Evolutionary conservation across 176 grass and related monocot genomes (phyloP).

Genomic region (Elymus sibiricus): DNA sequence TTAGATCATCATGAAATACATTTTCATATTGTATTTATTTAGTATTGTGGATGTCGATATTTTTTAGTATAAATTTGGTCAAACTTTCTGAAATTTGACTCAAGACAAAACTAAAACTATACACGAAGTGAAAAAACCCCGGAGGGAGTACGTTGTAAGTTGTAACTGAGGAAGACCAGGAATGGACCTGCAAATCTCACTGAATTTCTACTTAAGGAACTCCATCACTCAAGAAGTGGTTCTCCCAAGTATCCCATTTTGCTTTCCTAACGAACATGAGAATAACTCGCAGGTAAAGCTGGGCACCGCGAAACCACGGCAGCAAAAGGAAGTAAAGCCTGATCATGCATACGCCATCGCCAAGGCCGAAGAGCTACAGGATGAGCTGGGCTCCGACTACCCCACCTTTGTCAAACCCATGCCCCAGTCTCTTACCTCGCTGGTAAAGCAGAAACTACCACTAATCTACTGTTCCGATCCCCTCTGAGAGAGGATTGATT

Average conservation of each 20-base stretch:
- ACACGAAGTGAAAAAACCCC: no score
- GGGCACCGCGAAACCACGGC: background rate
- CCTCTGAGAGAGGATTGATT: background rate
- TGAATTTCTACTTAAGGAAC: background rate
- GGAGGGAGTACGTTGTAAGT: background rate
- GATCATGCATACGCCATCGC: slow-evolving; percentile 45
- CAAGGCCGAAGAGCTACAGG: slow-evolving; percentile 56
- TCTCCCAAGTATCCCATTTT: background rate
- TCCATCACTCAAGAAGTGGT: background rate
- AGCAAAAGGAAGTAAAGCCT: slow-evolving; percentile 42
- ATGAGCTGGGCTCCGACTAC: slow-evolving; percentile 36
- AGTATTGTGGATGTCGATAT: background rate
- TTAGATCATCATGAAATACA: background rate
- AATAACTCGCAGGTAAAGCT: background rate
- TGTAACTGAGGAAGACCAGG: background rate
- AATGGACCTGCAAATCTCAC: background rate
- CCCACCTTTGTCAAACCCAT: slow-evolving; percentile 68
- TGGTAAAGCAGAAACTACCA: slow-evolving; percentile 41
- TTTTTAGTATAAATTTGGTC: background rate
- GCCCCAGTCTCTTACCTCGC: slow-evolving; percentile 75
- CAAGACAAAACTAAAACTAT: background rate
- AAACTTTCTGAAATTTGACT: background rate
- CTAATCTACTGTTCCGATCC: background rate
- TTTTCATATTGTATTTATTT: background rate
- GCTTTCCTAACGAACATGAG: background rate